Evolutionary conservation across 768 basidiomycete genomes (phyloP), one percentile per base, ranked within the genome.

Genomic region (Boletus bicolor): DNA sequence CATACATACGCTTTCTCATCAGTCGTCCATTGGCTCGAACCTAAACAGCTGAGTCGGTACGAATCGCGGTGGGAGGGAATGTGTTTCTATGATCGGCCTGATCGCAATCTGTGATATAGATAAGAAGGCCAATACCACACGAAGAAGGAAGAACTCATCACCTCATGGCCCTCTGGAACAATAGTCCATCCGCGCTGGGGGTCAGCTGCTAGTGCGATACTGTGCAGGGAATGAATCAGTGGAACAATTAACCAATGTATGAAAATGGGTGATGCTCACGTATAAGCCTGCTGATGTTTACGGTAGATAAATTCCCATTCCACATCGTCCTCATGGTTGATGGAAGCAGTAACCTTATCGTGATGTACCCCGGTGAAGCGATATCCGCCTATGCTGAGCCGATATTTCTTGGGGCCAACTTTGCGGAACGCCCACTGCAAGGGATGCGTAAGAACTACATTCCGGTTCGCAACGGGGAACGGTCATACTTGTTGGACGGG

Each of bases 11-110:
- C 15, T 44, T 24, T 24, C 47, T 9, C 19, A 24, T n/a, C 14
- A 11, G 7, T 41, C 12, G 1, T 30, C 28, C 28, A 9, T 0
- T 28, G 0, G 0, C 24, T 2, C 1, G 1, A 54, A 26, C 30
- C 0, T 9, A 14, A 54, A 41, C 38, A 51, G 5, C 10, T 50
- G 53, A 34, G 0, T 14, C 17, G 30, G 8, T 15, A 5, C 5
- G 28, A 30, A n/a, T 0, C 17, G 44, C 2, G 44, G 44, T 1
- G 24, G 24, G 14, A 8, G 3, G 11, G 26, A 15, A 19, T 0
- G 5, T 1, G 2, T 35, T 3, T 0, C 0, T 15, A 0, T 7
- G 26, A 41, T 39, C 32, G 3, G 11, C 8, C 4, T 7, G 21
- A 54, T 4, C 0, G 3, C 12, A n/a, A 54, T 3, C 53, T 54